These are phyloP conservation scores for Aphanomyces stellatus DNA, from an alignment of 352 stramenopile genomes.

Conservation along the genomic window DNA sequence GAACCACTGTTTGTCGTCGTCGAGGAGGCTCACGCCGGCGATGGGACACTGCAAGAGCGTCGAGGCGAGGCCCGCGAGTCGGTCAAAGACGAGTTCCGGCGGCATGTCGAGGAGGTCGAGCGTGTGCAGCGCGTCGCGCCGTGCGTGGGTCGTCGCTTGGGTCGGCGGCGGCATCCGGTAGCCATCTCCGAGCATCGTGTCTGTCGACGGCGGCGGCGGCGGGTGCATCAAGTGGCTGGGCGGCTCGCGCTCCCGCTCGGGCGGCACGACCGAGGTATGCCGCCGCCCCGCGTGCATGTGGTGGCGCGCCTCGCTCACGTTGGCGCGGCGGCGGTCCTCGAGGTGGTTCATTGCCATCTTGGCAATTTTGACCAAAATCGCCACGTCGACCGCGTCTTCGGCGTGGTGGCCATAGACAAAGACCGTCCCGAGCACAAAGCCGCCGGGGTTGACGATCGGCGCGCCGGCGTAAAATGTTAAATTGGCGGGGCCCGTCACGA, in stretches of 20 bases:
- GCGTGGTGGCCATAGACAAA: constrained; percentile 11
- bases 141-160: not conserved
- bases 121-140: not conserved
- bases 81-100: constrained; percentile 78
- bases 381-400: not conserved
- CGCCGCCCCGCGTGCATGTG: not conserved
- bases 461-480: constrained; percentile 79
- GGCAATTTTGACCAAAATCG: constrained; percentile 2
- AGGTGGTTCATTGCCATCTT: constrained; percentile 17
- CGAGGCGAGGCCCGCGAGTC: constrained; percentile 74
- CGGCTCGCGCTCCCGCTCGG: not conserved
- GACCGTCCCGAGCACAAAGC: constrained; percentile 13
- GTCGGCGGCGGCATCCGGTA: not conserved
- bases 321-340: not conserved
- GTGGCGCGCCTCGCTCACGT: not conserved
- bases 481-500: constrained; percentile 50
- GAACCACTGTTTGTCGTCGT: constrained; percentile 84
- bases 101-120: constrained; percentile 65
- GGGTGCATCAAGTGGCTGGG: not conserved
- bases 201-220: not conserved
- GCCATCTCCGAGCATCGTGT: not conserved
- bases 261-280: not conserved
- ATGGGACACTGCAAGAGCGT: constrained; percentile 84
- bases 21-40: constrained; percentile 72
- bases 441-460: constrained; percentile 56